Percentiles rank a stretch among this genome's conserved stretches.
phyloP scores from a whole-genome alignment of 1,139 yeast species.

The Geotrichum fermentans region DNA sequence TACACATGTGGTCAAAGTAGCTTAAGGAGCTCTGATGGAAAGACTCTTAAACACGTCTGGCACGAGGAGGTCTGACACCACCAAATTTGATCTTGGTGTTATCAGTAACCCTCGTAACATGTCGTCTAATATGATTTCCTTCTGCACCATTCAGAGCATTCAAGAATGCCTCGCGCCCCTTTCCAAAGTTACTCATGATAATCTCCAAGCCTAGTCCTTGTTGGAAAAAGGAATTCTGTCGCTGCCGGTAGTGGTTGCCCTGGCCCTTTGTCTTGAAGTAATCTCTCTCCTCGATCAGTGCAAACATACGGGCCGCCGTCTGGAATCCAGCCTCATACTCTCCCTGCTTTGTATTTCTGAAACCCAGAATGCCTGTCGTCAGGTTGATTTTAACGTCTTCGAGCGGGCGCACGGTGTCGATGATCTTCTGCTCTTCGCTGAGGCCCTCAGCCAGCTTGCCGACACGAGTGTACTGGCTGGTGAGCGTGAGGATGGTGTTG shows the following conservation, averaged over 20 bases:
- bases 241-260: not conserved
- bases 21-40: not conserved
- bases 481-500: conserved; percentile 74
- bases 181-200: conserved; percentile 75
- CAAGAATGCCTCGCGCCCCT: conserved; percentile 82
- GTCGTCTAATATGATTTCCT: conserved; percentile 62
- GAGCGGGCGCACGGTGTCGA: conserved; percentile 74
- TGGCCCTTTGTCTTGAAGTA: conserved; percentile 37
- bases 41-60: conserved; percentile 59
- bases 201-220: conserved; percentile 45
- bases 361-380: conserved; percentile 41
- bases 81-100: conserved; percentile 82
- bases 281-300: conserved; percentile 54
- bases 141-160: conserved; percentile 87
- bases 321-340: conserved; percentile 96
- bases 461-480: conserved; percentile 58
- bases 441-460: conserved; percentile 37
- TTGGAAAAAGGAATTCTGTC: not conserved
- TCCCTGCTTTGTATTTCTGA: conserved; percentile 54
- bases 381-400: conserved; percentile 66
- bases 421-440: conserved; percentile 64
- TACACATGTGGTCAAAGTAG: conserved; percentile 7
- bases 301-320: conserved; percentile 68
- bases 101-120: conserved; percentile 67
- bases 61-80: conserved; percentile 81